Conservation (phyloP, 345 rosid genomes). For the Citrus trifoliata region DNA sequence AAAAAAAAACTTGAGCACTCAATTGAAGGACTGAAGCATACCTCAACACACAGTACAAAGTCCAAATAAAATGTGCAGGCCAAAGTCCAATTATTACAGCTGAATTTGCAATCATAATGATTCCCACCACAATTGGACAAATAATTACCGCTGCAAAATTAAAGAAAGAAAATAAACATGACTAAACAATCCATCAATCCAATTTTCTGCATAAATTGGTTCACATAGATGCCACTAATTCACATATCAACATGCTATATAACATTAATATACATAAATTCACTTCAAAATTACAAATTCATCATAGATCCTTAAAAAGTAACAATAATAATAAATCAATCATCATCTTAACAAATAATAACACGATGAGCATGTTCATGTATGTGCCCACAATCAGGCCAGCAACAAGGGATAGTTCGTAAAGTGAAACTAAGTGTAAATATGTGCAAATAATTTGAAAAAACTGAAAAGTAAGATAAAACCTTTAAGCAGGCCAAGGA, state of each 20-base stretch:
- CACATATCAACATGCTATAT: neutral
- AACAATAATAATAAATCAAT: too few species aligned
- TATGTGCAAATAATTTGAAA: neutral
- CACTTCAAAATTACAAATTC: neutral
- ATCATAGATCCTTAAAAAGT: neutral
- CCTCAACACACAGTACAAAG: constrained; percentile 73
- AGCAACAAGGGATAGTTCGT: neutral
- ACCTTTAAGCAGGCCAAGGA: constrained; percentile 68
- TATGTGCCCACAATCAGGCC: neutral
- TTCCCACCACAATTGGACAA: constrained; percentile 50
- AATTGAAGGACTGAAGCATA: constrained; percentile 12
- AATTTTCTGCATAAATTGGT: neutral
- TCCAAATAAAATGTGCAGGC: constrained; percentile 79
- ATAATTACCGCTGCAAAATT: constrained; percentile 42
- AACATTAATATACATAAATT: neutral
- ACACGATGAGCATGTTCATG: neutral
- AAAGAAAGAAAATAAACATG: neutral
- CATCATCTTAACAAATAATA: neutral
- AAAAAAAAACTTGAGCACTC: neutral
- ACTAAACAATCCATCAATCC: neutral
- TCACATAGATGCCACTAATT: neutral
- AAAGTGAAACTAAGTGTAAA: neutral
- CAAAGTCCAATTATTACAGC: constrained; percentile 70
- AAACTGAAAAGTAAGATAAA: neutral
- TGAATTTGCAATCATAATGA: constrained; percentile 54